Percentiles rank a stretch among this genome's conserved stretches.
phyloP scores from a whole-genome alignment of 2,329 filamentous ascomycete species.

The Calonectria pauciramosa region DNA sequence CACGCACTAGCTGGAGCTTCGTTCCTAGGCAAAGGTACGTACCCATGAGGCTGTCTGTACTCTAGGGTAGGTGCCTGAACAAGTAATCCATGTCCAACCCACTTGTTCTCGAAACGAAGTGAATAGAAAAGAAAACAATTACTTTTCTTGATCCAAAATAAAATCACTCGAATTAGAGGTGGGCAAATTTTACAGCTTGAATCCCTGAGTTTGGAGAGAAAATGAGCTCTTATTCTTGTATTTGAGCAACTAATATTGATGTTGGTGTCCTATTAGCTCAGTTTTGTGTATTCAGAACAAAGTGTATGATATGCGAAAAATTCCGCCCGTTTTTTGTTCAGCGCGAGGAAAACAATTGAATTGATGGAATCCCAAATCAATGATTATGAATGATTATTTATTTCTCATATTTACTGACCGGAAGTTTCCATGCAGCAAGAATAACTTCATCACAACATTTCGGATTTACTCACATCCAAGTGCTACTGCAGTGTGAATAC shows the following conservation, averaged over 20 bases:
- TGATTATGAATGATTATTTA: too few relatives aligned
- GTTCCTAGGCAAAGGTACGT: constrained; percentile 23
- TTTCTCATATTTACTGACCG: too few relatives aligned
- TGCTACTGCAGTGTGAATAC: neutral
- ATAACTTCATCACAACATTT: too few relatives aligned
- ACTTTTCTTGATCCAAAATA: neutral
- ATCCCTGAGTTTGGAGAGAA: too few relatives aligned
- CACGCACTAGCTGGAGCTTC: constrained; percentile 43
- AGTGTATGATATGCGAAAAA: too few relatives aligned
- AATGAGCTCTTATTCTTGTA: too few relatives aligned
- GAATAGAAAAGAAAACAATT: neutral
- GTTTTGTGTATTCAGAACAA: too few relatives aligned
- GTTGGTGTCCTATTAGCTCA: neutral
- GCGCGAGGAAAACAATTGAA: too few relatives aligned
- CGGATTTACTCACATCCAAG: neutral
- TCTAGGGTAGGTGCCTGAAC: constrained; percentile 10
- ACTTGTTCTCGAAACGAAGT: neutral
- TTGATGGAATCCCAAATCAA: too few relatives aligned
- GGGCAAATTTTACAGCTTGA: too few relatives aligned
- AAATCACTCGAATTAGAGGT: neutral
- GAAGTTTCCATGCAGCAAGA: neutral
- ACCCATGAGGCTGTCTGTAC: neutral
- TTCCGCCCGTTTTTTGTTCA: too few relatives aligned
- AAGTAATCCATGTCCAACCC: neutral
- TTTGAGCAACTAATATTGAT: neutral